phyloP scores from a whole-genome alignment of 768 basidiomycete species.

The Suillus hirtellus region DNA sequence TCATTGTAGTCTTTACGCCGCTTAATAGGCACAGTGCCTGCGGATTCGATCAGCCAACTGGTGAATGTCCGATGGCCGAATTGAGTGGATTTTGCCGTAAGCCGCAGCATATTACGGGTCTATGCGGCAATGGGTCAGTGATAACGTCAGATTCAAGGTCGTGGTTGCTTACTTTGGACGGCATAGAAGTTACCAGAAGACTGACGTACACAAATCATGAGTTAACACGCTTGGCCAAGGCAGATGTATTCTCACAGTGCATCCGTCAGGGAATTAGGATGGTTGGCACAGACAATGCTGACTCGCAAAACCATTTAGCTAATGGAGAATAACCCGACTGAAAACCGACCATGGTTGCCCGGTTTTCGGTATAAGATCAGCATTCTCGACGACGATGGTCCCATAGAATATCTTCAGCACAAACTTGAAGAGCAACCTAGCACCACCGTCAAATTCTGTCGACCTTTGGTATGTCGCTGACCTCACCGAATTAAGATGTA shows the following conservation, averaged over 20 bases:
- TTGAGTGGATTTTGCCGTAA: constrained; percentile 87
- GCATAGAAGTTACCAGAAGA: constrained; percentile 73
- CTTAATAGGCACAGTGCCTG: constrained; percentile 83
- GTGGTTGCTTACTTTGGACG: constrained; percentile 51
- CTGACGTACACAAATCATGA: constrained; percentile 35
- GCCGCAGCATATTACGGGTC: constrained; percentile 76
- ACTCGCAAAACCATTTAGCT: constrained; percentile 2
- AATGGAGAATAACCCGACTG: not conserved
- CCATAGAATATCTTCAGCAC: constrained; percentile 92
- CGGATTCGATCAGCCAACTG: constrained; percentile 87
- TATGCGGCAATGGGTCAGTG: constrained; percentile 28
- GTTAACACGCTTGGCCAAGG: not conserved
- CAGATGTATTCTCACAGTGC: constrained; percentile 59
- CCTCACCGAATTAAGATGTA: constrained; percentile 67
- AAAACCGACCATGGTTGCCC: constrained; percentile 68
- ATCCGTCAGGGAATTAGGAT: constrained; percentile 85
- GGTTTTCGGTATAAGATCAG: constrained; percentile 64
- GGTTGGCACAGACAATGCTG: constrained; percentile 85
- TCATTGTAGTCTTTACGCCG: constrained; percentile 69
- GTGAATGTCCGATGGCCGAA: constrained; percentile 84
- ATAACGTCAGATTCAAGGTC: not conserved
- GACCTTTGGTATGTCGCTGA: not conserved
- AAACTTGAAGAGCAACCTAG: constrained; percentile 70
- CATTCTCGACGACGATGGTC: constrained; percentile 82
- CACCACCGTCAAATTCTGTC: constrained; percentile 8